phyloP scores from a whole-genome alignment of 2,329 filamentous ascomycete genomes.

The Aspergillus sp. region DNA sequence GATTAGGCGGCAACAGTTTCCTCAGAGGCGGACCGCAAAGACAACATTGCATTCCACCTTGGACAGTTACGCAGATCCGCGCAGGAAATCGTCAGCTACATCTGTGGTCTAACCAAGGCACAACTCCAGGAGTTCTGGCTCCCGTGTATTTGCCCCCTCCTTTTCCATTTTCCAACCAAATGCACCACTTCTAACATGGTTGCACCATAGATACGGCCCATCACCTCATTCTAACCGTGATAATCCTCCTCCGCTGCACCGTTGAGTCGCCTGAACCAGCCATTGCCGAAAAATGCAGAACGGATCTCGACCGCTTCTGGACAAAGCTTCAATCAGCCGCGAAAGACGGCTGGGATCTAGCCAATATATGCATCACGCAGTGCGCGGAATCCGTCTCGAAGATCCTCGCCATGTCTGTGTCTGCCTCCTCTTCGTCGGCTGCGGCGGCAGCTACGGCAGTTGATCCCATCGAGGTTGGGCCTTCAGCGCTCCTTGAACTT shows the following conservation, averaged over 20 bases:
- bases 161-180: background rate
- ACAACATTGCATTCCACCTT: conserved; percentile 25
- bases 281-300: conserved; percentile 20
- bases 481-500: conserved; percentile 4
- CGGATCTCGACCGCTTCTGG: conserved; percentile 19
- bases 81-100: conserved; percentile 28
- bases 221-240: conserved; percentile 32
- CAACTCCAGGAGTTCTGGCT: conserved; percentile 35
- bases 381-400: conserved; percentile 26
- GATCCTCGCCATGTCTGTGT: conserved; percentile 10
- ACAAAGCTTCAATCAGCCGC: conserved; percentile 23
- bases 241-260: conserved; percentile 24
- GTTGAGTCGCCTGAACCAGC: conserved; percentile 22
- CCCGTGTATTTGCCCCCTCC: conserved; percentile 27
- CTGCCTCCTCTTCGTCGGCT: background rate
- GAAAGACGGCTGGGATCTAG: conserved; percentile 26
- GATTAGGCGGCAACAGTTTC: conserved; percentile 33
- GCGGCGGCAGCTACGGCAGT: background rate
- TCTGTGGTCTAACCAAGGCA: conserved; percentile 24
- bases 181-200: background rate
- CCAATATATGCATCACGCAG: conserved; percentile 26
- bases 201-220: conserved; percentile 31
- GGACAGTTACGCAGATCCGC: conserved; percentile 30
- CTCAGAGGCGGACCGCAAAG: conserved; percentile 32
- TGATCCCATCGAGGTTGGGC: background rate